Base-by-base conservation (phyloP, 805 yeast species). In the Wickerhamiella azyma region DNA sequence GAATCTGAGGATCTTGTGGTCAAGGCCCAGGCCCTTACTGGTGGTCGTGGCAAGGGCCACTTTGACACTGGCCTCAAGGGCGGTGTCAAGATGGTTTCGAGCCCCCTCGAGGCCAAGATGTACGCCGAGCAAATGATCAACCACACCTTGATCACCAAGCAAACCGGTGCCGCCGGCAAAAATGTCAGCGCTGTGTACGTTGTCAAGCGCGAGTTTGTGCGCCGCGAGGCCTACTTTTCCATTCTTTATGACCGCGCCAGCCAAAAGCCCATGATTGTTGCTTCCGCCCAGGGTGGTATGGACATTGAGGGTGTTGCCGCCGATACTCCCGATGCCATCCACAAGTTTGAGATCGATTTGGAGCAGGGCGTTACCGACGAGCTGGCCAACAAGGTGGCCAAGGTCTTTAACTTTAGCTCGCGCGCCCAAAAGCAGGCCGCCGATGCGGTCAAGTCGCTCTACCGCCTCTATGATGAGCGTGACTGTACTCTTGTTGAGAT, bases 41-140 rank as follows among this genome's bases (percentile, higher is more conserved):
- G 99, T 70, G 99, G 99, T 63, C 81, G 99, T 70, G 99, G 99
- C 69, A 92, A 92, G 68, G 99, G 99, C 53, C 88, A 85, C 67
- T 88, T 92, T 55, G 96, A 88, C 69, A 79, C 79, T 59, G 98
- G 98, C 45, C 77, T 85, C 64, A 79, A 89, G 70, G 94, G 96
- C 43, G 99, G 83, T 72, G 96, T 92, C 60, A 82, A 85, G 70
- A 74, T 92, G 67, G 84, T 85, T 57, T 71, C 79, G 48, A 71
- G 88, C 48, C 79, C 96, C 38, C 81, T 81, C 61, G 88, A 89
- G 70, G 96, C 94, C 50, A 74, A 72, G 66, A 81, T 81, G 62
- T 73, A 84, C 60, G 92, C 97, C 48, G 75, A 71, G 56, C 79
- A 88, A 67, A 88, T 89, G 96, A 72, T 92, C 62, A 74, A 79